Evolutionary conservation across 108 stramenopile genomes (phyloP).

Genomic region (Cyclotella kingstonii): DNA sequence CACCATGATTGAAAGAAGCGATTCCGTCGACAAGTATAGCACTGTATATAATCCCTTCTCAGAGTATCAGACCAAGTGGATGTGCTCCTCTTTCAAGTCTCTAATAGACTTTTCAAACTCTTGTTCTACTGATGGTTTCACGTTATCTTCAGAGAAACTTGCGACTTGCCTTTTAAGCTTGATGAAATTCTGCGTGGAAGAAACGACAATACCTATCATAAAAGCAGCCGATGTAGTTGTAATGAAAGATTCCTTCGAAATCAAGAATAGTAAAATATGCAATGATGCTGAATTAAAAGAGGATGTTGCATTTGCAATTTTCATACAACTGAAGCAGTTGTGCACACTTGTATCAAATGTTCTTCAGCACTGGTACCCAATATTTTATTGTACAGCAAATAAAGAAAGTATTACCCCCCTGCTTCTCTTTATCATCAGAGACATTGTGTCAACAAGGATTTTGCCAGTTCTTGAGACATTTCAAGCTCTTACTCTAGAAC

Average conservation of each 20-base stretch:
- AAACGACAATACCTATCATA: slow-evolving; percentile 48
- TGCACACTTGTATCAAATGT: slow-evolving; percentile 48
- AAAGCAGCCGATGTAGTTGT: slow-evolving; percentile 20
- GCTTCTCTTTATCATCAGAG: slow-evolving; percentile 50
- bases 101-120: slow-evolving; percentile 8
- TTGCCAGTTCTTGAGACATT: slow-evolving; percentile 33
- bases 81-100: slow-evolving; percentile 25
- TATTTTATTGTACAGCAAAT: slow-evolving; percentile 15
- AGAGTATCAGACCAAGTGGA: slow-evolving; percentile 16
- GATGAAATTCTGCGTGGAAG: slow-evolving; percentile 30
- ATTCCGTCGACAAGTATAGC: not conserved
- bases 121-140: slow-evolving; percentile 4
- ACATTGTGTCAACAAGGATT: slow-evolving; percentile 47
- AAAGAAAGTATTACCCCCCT: slow-evolving; percentile 14
- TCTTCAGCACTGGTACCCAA: slow-evolving; percentile 54
- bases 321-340: slow-evolving; percentile 40
- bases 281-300: slow-evolving; percentile 26
- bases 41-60: slow-evolving; percentile 42
- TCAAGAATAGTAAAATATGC: slow-evolving; percentile 9
- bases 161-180: slow-evolving; percentile 14
- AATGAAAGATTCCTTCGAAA: slow-evolving; percentile 4
- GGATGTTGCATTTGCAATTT: slow-evolving; percentile 38
- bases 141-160: slow-evolving; percentile 11
- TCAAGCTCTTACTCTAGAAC: slow-evolving; percentile 2
- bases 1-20: not conserved